Evolutionary conservation across 2,329 filamentous ascomycete genomes (phyloP).

Genomic region (Arachnomyces sp.): DNA sequence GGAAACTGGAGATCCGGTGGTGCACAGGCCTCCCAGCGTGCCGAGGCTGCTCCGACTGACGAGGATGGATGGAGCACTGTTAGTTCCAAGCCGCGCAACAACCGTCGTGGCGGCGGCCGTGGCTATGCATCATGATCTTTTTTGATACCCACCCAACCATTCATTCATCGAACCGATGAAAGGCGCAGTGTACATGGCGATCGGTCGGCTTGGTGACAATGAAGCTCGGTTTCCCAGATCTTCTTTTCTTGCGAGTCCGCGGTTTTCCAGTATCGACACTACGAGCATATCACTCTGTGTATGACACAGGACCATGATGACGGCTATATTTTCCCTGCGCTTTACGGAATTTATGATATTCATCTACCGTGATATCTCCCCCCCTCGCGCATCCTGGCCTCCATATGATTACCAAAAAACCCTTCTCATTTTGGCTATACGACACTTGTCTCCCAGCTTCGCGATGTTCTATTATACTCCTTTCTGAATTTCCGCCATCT

Average conservation of each 20-base stretch:
- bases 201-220: too few species aligned
- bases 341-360: background rate
- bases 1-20: conserved; percentile 31
- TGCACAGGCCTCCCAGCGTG: background rate
- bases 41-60: conserved; percentile 24
- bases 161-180: background rate
- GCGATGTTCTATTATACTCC: too few species aligned
- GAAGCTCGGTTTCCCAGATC: background rate
- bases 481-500: too few species aligned
- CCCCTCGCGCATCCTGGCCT: background rate
- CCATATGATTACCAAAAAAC: too few species aligned
- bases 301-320: background rate
- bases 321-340: background rate
- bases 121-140: conserved; percentile 30
- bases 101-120: conserved; percentile 35
- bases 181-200: background rate
- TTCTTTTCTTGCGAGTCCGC: too few species aligned
- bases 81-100: conserved; percentile 35
- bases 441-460: too few species aligned
- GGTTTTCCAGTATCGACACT: too few species aligned
- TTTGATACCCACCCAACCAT: conserved; percentile 20
- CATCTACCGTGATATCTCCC: background rate
- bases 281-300: too few species aligned
- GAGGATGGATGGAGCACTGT: conserved; percentile 44
- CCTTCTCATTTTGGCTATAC: too few species aligned